A percentile compares a stretch with the other conserved stretches of the same genome.
Conservation (phyloP, 1,284 basidiomycete species). For the Vanrija pseudolonga region DNA sequence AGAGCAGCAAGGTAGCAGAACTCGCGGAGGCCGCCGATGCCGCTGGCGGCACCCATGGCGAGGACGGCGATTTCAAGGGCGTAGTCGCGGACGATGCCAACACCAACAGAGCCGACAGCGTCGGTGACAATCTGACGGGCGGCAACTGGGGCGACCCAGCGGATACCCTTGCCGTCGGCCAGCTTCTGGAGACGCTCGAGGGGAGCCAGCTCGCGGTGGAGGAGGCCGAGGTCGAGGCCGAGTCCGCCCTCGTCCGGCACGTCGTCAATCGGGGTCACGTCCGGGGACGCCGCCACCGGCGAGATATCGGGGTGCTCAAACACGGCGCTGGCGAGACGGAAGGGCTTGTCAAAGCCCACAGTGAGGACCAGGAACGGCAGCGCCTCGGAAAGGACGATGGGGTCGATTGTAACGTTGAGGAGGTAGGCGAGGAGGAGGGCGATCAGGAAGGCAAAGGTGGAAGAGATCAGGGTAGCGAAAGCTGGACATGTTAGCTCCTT, state of each 20-base stretch:
- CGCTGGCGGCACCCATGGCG: slow-evolving; percentile 77
- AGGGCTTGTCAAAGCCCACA: slow-evolving; percentile 96
- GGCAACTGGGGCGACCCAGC: slow-evolving; percentile 58
- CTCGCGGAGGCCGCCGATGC: slow-evolving; percentile 85
- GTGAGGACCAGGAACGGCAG: slow-evolving; percentile 97
- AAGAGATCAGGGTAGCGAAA: slow-evolving; percentile 75
- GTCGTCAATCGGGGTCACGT: slow-evolving; percentile 28
- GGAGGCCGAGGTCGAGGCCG: slow-evolving; percentile 41
- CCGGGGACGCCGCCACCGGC: slow-evolving; percentile 52
- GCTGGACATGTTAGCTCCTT: slow-evolving; percentile 48
- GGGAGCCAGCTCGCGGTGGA: slow-evolving; percentile 47
- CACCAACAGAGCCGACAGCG: slow-evolving; percentile 73
- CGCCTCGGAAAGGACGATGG: slow-evolving; percentile 84
- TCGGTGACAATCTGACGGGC: slow-evolving; percentile 80
- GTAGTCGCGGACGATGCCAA: slow-evolving; percentile 86
- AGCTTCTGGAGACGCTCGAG: slow-evolving; percentile 46
- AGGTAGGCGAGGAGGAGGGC: slow-evolving; percentile 80
- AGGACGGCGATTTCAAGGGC: slow-evolving; percentile 87
- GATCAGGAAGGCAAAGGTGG: slow-evolving; percentile 82
- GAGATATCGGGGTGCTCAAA: slow-evolving; percentile 76
- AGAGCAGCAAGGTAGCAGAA: slow-evolving; percentile 86
- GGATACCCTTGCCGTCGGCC: slow-evolving; percentile 49
- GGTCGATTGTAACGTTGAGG: slow-evolving; percentile 83
- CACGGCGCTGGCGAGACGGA: slow-evolving; percentile 83
- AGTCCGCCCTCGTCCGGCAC: slow-evolving; percentile 22